phyloP scores from a whole-genome alignment of 1,139 yeast species.

The Blastobotrys petasosporus region DNA sequence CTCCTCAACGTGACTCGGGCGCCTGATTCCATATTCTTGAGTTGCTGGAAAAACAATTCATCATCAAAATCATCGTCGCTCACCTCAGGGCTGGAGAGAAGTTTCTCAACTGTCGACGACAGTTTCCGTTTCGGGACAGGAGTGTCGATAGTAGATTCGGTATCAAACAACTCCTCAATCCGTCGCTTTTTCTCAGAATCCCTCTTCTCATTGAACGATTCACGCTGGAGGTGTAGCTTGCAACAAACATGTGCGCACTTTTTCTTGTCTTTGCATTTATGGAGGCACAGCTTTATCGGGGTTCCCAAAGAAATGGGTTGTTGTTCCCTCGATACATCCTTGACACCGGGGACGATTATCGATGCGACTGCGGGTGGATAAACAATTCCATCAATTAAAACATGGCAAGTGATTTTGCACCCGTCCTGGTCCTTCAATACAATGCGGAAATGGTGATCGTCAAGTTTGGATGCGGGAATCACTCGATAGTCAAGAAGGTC shows the following conservation, averaged over 20 bases:
- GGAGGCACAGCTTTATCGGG: constrained; percentile 3
- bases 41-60: background rate
- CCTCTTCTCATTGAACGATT: constrained; percentile 1
- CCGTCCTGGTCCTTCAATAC: background rate
- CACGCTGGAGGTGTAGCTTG: constrained; percentile 3
- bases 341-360: background rate
- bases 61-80: constrained; percentile 4
- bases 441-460: background rate
- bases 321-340: background rate
- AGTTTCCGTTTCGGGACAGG: background rate
- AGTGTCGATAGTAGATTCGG: background rate
- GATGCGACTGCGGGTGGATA: background rate
- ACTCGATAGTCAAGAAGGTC: background rate
- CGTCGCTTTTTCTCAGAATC: constrained; percentile 1
- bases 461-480: background rate
- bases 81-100: background rate
- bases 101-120: background rate
- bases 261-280: constrained; percentile 1
- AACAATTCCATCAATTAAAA: constrained; percentile 1
- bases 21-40: background rate
- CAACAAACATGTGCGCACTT: constrained; percentile 6
- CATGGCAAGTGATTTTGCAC: background rate
- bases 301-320: background rate
- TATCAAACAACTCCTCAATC: constrained; percentile 3
- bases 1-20: too few species aligned